Base-by-base conservation (phyloP, 805 yeast genomes). In the Lachancea dasiensis region DNA sequence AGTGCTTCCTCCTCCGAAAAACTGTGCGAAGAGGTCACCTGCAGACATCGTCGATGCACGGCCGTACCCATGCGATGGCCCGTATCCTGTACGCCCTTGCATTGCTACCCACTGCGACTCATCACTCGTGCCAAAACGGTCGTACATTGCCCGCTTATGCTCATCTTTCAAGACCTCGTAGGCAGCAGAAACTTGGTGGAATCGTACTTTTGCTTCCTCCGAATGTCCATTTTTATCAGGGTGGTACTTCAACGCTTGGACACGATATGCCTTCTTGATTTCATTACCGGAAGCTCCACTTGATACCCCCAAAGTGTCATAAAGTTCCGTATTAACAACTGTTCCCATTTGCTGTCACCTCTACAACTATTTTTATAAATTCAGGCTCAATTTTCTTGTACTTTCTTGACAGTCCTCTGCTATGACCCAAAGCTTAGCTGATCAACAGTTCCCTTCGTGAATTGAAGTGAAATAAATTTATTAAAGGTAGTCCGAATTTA, bases 171-270 rank as follows among this genome's bases (percentile, higher is more conserved):
- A 61, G 5, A 75, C 64, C 45, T 81, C 81, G 55, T 84, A 84
- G 0, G 90, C 89, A 32, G 70, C 68, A 2, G 80, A 74, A 27
- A 81, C 67, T 37, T 71, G 74, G 59, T 78, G 78, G 61, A 81
- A 84, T 43, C 60, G 63, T 41, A 68, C 70, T 3, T 76, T 73
- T 26, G 73, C 64, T 20, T 62, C 68, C 5, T 72, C 73, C 13
- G 73, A 59, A 44, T 67, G 72, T 40, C 65, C 64, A 15, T 75
- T 74, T 48, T 75, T 74, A 52, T 81, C 89, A 1, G 89, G 89
- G 52, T 81, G 89, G 51, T 68, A 73, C 49, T 65, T 65, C 34
- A 73, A 51, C 2, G 78, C 77, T 35, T 69, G 58, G 34, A 64
- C 58, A 55, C 78, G 64, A 57, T 73, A 75, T 2, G 77, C 78